Base-by-base conservation (phyloP, 805 yeast species). In the Dipodascus geniculatus region DNA sequence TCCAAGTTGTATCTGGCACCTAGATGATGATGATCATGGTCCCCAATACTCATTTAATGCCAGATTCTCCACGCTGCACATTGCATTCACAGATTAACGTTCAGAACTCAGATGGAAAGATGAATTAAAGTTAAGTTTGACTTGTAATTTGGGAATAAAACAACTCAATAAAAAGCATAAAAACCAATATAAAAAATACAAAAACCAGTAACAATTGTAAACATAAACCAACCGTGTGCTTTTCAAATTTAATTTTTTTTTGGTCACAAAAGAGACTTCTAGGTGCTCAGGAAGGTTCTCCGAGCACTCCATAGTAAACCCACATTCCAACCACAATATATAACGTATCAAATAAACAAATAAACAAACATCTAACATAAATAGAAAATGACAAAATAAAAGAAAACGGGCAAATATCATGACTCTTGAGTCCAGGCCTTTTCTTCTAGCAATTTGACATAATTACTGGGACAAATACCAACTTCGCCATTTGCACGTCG, bases 391-490 rank as follows among this genome's bases (percentile, higher is more conserved):
- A 38, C 17, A n/a, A 38, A 38, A 38, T n/a, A n/a, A 14, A 38
- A 3, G 19, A 38, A 38, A 38, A 11, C 11, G 14, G 19, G 8
- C 11, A 38, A n/a, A 38, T 38, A 38, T 38, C 44, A 38, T 38
- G 44, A 17, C 44, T 38, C 44, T 14, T 4, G 44, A 38, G 44
- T 38, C 44, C 44, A 38, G 44, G 4, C 14, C 19, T 38, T 38
- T n/a, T 38, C 44, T n/a, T 52, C 24, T 6, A 38, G 6, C 8
- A 89, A 73, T 68, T 87, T 87, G 50, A 91, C 90, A 65, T 91
- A 91, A 69, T 91, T 93, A 62, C 95, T 84, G 51, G 99, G 98
- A 68, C 96, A 89, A 63, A 91, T 91, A 60, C 98, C 99, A 48
- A 88, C 85, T 67, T 89, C 95, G 33, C 99, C 99, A 60, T 81